Conservation (phyloP, 129 eudicot genomes). For the Arctium lappa region DNA sequence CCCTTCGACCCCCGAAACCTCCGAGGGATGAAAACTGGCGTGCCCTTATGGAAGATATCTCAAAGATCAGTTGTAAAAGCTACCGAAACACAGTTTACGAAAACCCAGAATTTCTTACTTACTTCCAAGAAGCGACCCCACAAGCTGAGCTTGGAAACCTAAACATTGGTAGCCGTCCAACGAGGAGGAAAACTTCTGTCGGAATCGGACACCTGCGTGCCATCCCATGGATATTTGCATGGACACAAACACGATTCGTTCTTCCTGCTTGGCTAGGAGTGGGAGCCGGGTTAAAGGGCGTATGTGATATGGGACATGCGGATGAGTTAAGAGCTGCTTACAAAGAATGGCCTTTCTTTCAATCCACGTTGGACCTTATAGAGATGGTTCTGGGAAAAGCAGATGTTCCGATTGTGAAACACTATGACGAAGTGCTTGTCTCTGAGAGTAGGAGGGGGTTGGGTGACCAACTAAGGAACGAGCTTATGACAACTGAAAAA, state of each 20-base stretch:
- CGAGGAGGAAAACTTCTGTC: slow-evolving; percentile 57
- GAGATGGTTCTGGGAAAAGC: slow-evolving; percentile 95
- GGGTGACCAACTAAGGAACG: slow-evolving; percentile 66
- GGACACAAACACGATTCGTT: slow-evolving; percentile 92
- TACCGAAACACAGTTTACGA: slow-evolving; percentile 82
- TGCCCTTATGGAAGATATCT: slow-evolving; percentile 79
- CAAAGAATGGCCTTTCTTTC: slow-evolving; percentile 93
- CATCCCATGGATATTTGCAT: slow-evolving; percentile 96
- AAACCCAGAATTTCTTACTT: slow-evolving; percentile 75
- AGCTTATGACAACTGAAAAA: slow-evolving; percentile 60
- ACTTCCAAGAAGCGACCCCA: slow-evolving; percentile 97
- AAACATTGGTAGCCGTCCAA: slow-evolving; percentile 91
- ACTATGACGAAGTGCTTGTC: slow-evolving; percentile 72
- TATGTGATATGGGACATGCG: slow-evolving; percentile 68
- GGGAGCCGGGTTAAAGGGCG: slow-evolving; percentile 78
- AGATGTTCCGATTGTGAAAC: slow-evolving; percentile 72
- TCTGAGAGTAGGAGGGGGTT: slow-evolving; percentile 50
- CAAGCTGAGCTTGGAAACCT: slow-evolving; percentile 87
- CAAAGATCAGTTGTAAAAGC: slow-evolving; percentile 57
- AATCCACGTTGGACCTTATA: slow-evolving; percentile 76
- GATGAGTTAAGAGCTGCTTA: slow-evolving; percentile 72
- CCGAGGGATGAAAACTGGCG: slow-evolving; percentile 95
- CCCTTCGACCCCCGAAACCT: slow-evolving; percentile 84
- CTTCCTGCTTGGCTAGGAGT: slow-evolving; percentile 98
- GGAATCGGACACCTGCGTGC: slow-evolving; percentile 88